Base-by-base conservation (phyloP, 371 early-diverging fungal species). In the Zychaea mexicana region DNA sequence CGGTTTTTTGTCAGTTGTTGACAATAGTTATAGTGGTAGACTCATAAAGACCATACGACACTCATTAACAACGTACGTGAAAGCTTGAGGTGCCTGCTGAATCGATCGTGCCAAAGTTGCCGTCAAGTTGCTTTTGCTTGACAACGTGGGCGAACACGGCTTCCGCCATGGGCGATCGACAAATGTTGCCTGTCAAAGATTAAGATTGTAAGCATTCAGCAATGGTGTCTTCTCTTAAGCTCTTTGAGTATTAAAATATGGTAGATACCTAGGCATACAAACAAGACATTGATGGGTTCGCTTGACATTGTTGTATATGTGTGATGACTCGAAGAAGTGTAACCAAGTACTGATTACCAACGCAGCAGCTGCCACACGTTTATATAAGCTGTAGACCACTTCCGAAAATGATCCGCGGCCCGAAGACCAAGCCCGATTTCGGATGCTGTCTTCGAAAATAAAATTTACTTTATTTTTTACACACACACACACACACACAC, bases 111-210 rank as follows among this genome's bases (percentile, higher is more conserved):
- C 61, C 72, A 68, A 97, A 93, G 1, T 68, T 70, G 6, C 79
- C 74, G 7, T 62, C 56, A 13, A 96, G 74, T 10, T 85, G 78
- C 36, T 77, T 70, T 65, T 88, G 57, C 49, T 84, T 81, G 17
- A 96, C 89, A 15, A 79, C 79, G 56, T 93, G 85, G 2, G 81
- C 77, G 72, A 98, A 96, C 10, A 96, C 96, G 13, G 97, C 97
- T 65, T 95, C 94, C 22, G 94, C 94, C 94, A 92, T 94, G n/a
- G 89, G 90, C 15, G 90, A 78, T 49, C 96, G 90, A 75, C 95
- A 96, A 64, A 95, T 95, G 79, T 96, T 96, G 66, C 94, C 88
- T 82, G 3, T 3, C 10, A 9, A 46, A 46, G n/a, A 46, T 49
- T 17, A 13, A 19, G 3, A 22, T 22, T 6, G 19, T 19, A 4